phyloP scores from a whole-genome alignment of 148 eudicot genomes.

The Euryodendron excelsum region DNA sequence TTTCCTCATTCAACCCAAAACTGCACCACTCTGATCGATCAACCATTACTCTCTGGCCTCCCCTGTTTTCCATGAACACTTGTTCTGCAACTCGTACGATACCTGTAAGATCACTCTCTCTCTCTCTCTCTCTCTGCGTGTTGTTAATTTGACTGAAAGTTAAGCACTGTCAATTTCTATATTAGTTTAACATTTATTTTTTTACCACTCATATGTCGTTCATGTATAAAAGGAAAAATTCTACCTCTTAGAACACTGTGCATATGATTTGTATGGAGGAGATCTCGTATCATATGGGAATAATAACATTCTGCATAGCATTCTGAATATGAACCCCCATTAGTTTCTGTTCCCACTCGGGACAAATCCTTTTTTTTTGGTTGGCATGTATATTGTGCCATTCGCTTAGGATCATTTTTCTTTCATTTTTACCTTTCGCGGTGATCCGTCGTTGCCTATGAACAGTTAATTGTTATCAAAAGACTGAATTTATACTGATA shows the following conservation, averaged over 20 bases:
- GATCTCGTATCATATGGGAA: background rate
- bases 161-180: too few relatives aligned
- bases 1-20: background rate
- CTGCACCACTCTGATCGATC: background rate
- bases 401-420: background rate
- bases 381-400: background rate
- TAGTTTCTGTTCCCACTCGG: too few relatives aligned
- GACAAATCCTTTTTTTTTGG: too few relatives aligned
- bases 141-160: background rate
- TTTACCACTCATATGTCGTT: too few relatives aligned
- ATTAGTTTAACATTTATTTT: too few relatives aligned
- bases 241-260: too few relatives aligned
- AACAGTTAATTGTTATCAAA: too few relatives aligned
- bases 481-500: too few relatives aligned
- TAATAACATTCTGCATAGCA: too few relatives aligned
- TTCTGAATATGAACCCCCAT: too few relatives aligned
- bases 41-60: background rate
- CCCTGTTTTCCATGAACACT: background rate
- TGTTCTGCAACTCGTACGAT: background rate
- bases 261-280: too few relatives aligned
- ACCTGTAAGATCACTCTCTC: background rate
- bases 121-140: background rate
- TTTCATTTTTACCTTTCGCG: background rate
- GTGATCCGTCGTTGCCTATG: background rate
- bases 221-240: too few relatives aligned